phyloP scores from a whole-genome alignment of 2,329 filamentous ascomycete species.

The Aspergillus ochraceus region DNA sequence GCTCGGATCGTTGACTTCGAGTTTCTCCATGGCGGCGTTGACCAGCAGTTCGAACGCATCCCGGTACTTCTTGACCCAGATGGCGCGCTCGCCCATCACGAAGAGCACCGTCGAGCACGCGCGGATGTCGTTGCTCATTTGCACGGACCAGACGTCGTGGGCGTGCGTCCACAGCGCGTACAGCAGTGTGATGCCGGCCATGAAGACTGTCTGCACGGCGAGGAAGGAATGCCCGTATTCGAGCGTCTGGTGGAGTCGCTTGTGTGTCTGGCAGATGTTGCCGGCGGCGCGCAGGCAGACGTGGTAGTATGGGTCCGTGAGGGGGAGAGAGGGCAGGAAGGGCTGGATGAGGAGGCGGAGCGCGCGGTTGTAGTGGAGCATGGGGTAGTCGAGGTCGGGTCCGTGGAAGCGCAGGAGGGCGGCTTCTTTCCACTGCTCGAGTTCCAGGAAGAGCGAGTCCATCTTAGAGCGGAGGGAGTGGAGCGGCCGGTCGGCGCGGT shows the following conservation, averaged over 20 bases:
- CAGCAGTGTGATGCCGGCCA: constrained; percentile 39
- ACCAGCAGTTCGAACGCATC: constrained; percentile 51
- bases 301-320: constrained; percentile 49
- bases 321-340: constrained; percentile 49
- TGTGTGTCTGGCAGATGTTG: constrained; percentile 40
- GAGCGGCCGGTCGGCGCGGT: constrained; percentile 50
- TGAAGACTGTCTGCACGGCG: constrained; percentile 41
- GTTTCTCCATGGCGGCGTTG: constrained; percentile 49
- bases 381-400: constrained; percentile 48
- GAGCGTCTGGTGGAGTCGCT: constrained; percentile 38
- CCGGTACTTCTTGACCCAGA: constrained; percentile 50
- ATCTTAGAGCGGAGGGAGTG: constrained; percentile 49
- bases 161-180: constrained; percentile 45
- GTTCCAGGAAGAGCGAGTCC: constrained; percentile 45
- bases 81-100: constrained; percentile 51
- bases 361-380: constrained; percentile 53
- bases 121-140: constrained; percentile 51
- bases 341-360: constrained; percentile 54
- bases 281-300: constrained; percentile 41
- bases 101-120: constrained; percentile 52
- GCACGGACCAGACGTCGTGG: constrained; percentile 50
- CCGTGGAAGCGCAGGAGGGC: constrained; percentile 34
- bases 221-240: constrained; percentile 43
- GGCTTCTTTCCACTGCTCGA: constrained; percentile 50
- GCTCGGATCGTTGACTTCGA: constrained; percentile 39